These are phyloP conservation scores for Mycosphaerella arachidis DNA, from an alignment of 2,329 filamentous ascomycete species.

Conservation along the genomic window DNA sequence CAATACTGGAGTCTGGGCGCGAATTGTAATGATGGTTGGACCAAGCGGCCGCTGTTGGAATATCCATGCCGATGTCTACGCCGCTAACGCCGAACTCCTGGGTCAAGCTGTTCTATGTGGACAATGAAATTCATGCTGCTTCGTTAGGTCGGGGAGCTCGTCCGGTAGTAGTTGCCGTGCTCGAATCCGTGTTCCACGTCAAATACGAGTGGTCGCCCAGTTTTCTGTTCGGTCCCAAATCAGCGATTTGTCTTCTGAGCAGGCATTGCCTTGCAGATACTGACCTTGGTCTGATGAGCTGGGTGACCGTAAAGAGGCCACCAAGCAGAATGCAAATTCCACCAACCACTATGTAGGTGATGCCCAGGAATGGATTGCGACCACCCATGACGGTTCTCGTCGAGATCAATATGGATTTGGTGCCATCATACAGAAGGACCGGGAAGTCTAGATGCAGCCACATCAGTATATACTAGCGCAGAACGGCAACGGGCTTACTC, in stretches of 20 bases:
- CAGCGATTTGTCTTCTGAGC: slow-evolving; percentile 5
- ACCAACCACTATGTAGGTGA: slow-evolving; percentile 90
- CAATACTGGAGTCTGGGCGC: not conserved
- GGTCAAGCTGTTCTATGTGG: slow-evolving; percentile 9
- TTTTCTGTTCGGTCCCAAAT: slow-evolving; percentile 58
- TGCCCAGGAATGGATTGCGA: slow-evolving; percentile 91
- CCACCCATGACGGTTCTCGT: slow-evolving; percentile 91
- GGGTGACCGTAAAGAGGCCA: slow-evolving; percentile 79
- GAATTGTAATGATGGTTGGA: not conserved
- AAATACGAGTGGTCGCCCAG: slow-evolving; percentile 88
- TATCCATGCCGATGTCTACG: not conserved
- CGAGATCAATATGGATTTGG: slow-evolving; percentile 83
- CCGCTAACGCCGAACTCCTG: slow-evolving; percentile 20
- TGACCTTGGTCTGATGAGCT: slow-evolving; percentile 85
- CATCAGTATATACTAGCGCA: slow-evolving; percentile 15
- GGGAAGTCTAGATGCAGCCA: slow-evolving; percentile 64
- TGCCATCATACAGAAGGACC: slow-evolving; percentile 72
- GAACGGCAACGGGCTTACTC: slow-evolving; percentile 39
- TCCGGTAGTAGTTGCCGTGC: slow-evolving; percentile 51
- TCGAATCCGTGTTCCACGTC: slow-evolving; percentile 80
- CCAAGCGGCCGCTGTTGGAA: not conserved
- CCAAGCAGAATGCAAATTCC: slow-evolving; percentile 89
- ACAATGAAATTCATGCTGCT: slow-evolving; percentile 28
- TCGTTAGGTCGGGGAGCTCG: slow-evolving; percentile 34
- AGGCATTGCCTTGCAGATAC: slow-evolving; percentile 28